Percentiles rank a stretch among this genome's conserved stretches.
Evolutionary conservation across 1,284 basidiomycete species (phyloP).

Genomic region (Ceratorhiza oryzae-sativae): DNA sequence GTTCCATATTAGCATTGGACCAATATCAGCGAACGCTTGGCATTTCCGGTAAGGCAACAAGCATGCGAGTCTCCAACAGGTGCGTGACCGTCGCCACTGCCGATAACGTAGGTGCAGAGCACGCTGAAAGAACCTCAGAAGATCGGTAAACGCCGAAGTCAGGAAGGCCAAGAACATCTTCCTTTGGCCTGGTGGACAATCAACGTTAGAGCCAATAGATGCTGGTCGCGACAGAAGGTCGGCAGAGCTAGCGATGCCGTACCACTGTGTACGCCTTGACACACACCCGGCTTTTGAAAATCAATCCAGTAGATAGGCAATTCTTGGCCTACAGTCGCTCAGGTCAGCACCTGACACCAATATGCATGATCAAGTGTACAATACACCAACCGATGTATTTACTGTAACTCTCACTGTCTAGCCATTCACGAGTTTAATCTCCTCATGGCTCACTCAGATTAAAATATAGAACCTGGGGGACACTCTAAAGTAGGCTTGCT

Average conservation of each 20-base stretch:
- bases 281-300: neutral
- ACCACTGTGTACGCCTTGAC: neutral
- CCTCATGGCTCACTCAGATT: too few relatives aligned
- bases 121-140: conserved; percentile 12
- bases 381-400: too few relatives aligned
- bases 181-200: conserved; percentile 11
- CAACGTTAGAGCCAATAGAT: neutral
- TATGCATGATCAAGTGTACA: neutral
- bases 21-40: conserved; percentile 8
- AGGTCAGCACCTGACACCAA: neutral
- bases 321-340: neutral
- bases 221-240: neutral
- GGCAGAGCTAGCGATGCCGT: neutral
- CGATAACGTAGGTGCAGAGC: neutral
- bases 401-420: too few relatives aligned
- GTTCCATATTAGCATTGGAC: neutral
- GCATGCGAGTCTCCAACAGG: neutral
- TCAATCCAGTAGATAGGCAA: neutral
- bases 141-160: neutral
- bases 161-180: conserved; percentile 1
- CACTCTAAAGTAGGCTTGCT: too few relatives aligned
- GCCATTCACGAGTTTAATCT: too few relatives aligned
- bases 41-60: conserved; percentile 22
- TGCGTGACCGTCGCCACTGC: neutral
- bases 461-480: too few relatives aligned